Conservation (phyloP, 1,284 basidiomycete species). For the Mrakiaceae sp. region DNA sequence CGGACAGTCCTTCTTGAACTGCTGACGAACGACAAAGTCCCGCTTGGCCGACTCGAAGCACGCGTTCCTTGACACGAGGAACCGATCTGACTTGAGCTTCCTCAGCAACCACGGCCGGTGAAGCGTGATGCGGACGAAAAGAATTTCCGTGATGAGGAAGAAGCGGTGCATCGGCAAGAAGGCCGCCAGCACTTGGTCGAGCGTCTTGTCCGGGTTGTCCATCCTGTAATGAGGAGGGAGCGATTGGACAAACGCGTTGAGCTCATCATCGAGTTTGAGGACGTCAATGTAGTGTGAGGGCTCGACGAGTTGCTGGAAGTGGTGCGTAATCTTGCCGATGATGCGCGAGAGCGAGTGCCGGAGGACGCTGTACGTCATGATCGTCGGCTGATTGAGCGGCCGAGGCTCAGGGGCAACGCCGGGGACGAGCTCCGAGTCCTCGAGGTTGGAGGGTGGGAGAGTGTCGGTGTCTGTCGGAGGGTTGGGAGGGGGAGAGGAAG, state of each 20-base stretch:
- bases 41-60: constrained; percentile 18
- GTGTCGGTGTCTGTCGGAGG: constrained; percentile 50
- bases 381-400: constrained; percentile 51
- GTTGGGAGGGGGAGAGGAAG: constrained; percentile 4
- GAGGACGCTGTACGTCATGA: constrained; percentile 77
- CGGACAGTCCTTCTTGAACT: constrained; percentile 15
- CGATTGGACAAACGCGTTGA: constrained; percentile 61
- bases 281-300: constrained; percentile 78
- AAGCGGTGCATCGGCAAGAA: constrained; percentile 24
- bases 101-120: constrained; percentile 22
- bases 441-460: constrained; percentile 69
- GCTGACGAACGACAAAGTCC: constrained; percentile 16
- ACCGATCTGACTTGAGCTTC: constrained; percentile 17
- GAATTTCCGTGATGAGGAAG: constrained; percentile 32
- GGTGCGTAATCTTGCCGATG: constrained; percentile 85
- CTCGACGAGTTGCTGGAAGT: constrained; percentile 81
- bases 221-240: constrained; percentile 64
- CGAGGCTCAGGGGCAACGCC: constrained; percentile 26
- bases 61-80: constrained; percentile 15
- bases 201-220: constrained; percentile 58
- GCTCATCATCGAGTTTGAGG: constrained; percentile 67
- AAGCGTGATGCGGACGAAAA: constrained; percentile 34
- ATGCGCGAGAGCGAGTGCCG: constrained; percentile 70
- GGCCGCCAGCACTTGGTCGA: constrained; percentile 27
- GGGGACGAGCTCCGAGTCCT: constrained; percentile 48